Evolutionary conservation across 768 basidiomycete species (phyloP).

Genomic region (Agrocybe chaxingu): DNA sequence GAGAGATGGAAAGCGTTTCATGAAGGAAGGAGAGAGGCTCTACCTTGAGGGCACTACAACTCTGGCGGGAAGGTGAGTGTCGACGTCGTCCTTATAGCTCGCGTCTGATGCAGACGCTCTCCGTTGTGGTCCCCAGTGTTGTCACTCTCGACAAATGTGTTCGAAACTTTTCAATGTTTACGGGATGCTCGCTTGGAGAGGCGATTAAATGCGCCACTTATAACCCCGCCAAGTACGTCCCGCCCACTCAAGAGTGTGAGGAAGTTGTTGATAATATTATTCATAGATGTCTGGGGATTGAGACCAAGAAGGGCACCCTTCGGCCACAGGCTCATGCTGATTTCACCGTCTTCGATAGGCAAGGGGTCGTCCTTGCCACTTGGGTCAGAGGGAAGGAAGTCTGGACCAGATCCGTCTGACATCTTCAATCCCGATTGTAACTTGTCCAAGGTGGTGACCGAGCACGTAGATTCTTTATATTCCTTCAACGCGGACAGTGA

Average conservation of each 20-base stretch:
- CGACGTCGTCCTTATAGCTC: neutral
- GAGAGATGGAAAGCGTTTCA: slow-evolving; percentile 78
- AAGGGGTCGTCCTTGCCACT: slow-evolving; percentile 64
- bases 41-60: slow-evolving; percentile 85
- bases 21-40: slow-evolving; percentile 78
- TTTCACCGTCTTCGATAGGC: slow-evolving; percentile 68
- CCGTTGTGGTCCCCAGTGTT: slow-evolving; percentile 41
- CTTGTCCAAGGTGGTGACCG: no score
- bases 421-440: neutral
- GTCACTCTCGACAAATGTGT: slow-evolving; percentile 84
- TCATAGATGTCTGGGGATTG: slow-evolving; percentile 70
- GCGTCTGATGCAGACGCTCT: neutral
- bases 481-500: no score
- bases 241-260: neutral
- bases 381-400: slow-evolving; percentile 78
- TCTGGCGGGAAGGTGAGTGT: slow-evolving; percentile 76
- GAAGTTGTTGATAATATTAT: neutral
- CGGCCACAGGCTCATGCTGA: slow-evolving; percentile 86
- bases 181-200: slow-evolving; percentile 78
- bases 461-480: no score
- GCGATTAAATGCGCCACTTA: slow-evolving; percentile 85
- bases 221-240: slow-evolving; percentile 72
- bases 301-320: slow-evolving; percentile 76
- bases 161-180: slow-evolving; percentile 80
- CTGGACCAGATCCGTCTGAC: slow-evolving; percentile 41